A percentile compares a stretch with the other conserved stretches of the same genome.
Conservation (phyloP, 192 early-diverging fungal genomes). For the Linnemannia exigua region DNA sequence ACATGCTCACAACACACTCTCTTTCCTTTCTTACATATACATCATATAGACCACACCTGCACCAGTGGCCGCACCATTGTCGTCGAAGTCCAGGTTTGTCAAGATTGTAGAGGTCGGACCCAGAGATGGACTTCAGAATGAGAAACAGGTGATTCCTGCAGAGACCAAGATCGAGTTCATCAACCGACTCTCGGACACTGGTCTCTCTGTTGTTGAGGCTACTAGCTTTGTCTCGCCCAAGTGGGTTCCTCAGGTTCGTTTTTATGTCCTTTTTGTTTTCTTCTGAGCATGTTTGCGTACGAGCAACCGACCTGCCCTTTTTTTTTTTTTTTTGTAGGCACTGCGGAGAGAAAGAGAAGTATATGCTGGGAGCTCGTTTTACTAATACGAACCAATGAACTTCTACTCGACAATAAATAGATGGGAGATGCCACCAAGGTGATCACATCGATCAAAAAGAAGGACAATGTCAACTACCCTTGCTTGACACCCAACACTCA, state of each 20-base stretch:
- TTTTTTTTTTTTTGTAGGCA: background rate
- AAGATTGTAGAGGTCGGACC: conserved; percentile 98
- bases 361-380: too few species aligned
- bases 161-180: conserved; percentile 91
- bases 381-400: background rate
- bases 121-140: conserved; percentile 97
- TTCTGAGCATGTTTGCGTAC: background rate
- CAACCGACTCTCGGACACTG: conserved; percentile 82
- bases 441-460: conserved; percentile 73
- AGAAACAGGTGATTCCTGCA: conserved; percentile 86
- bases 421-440: conserved; percentile 91
- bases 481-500: conserved; percentile 93
- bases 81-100: conserved; percentile 63
- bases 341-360: background rate
- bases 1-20: background rate
- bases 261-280: background rate
- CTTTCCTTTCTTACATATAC: background rate
- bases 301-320: too few species aligned
- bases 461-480: conserved; percentile 82
- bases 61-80: conserved; percentile 20
- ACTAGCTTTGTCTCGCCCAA: conserved; percentile 97
- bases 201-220: conserved; percentile 88
- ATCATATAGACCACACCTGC: conserved; percentile 18
- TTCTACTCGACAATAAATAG: conserved; percentile 51
- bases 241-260: conserved; percentile 90